Evolutionary conservation across 2,329 filamentous ascomycete species (phyloP).

Genomic region (Plectosphaerella plurivora): DNA sequence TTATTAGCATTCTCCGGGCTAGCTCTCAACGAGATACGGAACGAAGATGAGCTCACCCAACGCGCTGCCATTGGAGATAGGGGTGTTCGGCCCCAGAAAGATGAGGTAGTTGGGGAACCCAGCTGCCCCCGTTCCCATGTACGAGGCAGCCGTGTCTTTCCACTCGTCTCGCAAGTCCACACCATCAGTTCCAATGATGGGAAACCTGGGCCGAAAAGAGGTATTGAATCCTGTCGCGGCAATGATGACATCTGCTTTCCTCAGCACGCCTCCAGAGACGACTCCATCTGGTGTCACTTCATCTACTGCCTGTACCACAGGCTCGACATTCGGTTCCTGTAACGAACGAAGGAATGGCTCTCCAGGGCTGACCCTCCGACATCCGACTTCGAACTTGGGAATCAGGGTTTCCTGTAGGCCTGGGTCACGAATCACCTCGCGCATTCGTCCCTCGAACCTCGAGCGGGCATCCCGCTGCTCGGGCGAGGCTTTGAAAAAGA

Average conservation of each 20-base stretch:
- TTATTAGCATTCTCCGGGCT: too few species aligned
- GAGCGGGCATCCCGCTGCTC: constrained; percentile 10
- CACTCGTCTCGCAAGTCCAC: constrained; percentile 15
- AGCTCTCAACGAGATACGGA: neutral
- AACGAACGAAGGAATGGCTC: constrained; percentile 34
- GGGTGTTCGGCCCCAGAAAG: constrained; percentile 22
- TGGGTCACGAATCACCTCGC: constrained; percentile 8
- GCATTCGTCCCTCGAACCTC: constrained; percentile 12
- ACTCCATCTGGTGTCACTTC: constrained; percentile 20
- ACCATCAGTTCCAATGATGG: constrained; percentile 12
- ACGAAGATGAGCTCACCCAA: constrained; percentile 11
- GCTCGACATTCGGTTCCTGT: constrained; percentile 32
- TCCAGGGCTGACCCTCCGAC: constrained; percentile 26
- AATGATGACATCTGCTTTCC: constrained; percentile 13
- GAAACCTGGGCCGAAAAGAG: constrained; percentile 15
- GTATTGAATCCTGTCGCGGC: constrained; percentile 6
- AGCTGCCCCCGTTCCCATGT: constrained; percentile 23
- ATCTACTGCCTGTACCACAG: constrained; percentile 22
- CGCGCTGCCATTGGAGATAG: constrained; percentile 18
- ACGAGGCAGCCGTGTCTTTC: constrained; percentile 18
- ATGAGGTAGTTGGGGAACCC: constrained; percentile 22
- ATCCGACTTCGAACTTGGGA: constrained; percentile 15
- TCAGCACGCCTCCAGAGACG: constrained; percentile 13
- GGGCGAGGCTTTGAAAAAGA: constrained; percentile 28
- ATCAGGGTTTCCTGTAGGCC: constrained; percentile 12